Evolutionary conservation across 768 basidiomycete species (phyloP), one percentile per base, ranked within the genome.

Genomic region (Xerocomellus chrysenteron): DNA sequence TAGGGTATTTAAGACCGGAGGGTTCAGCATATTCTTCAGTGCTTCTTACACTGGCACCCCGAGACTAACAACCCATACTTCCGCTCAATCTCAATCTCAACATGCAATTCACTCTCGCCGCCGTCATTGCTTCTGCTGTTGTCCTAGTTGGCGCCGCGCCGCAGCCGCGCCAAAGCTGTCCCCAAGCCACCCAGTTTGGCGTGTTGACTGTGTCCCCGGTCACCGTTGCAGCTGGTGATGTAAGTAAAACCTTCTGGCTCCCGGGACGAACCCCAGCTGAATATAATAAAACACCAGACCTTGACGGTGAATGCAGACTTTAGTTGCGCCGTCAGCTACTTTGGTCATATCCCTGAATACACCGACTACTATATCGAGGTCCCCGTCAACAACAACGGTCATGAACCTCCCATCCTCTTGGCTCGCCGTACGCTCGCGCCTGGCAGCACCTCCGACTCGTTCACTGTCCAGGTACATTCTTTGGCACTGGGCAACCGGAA

Each of bases 311-410:
- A 39, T 2, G 52, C 66, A 3, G 51, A 71, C 58, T 71, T 71
- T 5, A 59, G n/a, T 12, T 71, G 70, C 11, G 65, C 72, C 39
- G 56, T 65, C 55, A 58, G 60, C 35, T 46, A 4, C 51, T 61
- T 62, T 13, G 58, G 56, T 13, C 21, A 47, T n/a, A n/a, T 33
- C 14, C 70, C 70, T 4, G 41, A 62, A 54, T 71, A 49, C 52
- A 71, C 62, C 54, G 70, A 71, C 52, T 71, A 72, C 53, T 74
- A 71, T 35, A 69, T 71, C 19, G 72, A 71, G 49, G 70, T 74
- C 16, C 70, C 72, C 10, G 47, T 48, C 26, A 65, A 68, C 40
- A 74, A 71, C 62, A 71, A 63, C 30, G 70, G 70, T 21, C 1
- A 63, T 32, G 72, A 71, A 24, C 64, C 70, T 37, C 66, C 64